Base-by-base conservation (phyloP, 805 yeast genomes). In the Ogataea nonfermentans region DNA sequence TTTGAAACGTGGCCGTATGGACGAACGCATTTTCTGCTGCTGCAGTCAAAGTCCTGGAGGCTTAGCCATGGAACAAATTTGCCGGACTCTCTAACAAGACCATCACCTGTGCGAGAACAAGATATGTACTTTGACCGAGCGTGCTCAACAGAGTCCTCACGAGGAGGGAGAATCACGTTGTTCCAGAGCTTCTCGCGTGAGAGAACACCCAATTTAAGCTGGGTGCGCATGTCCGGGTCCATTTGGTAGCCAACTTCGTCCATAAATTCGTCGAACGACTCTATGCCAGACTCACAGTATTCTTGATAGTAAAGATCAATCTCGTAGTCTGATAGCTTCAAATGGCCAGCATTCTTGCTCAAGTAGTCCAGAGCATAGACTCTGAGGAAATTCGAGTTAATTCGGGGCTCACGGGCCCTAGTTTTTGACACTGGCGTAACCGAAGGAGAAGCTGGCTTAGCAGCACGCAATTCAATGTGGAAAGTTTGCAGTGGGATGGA, bases 161-260 rank as follows among this genome's bases (percentile, higher is more conserved):
- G 61, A 16, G 83, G 81, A 4, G 73, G 70, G 23, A 79, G 53
- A 4, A 78, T 65, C 11, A 78, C 79, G 35, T 65, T 67, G 25
- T 66, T 63, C 81, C 81, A 77, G 32, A 78, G 56, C 51, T 74
- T 71, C 31, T 75, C 76, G 38, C 76, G 61, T 3, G 76, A 66
- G 12, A 66, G 40, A 7, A 65, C 53, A 1, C 74, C 73, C 15
- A 76, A 48, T 33, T 62, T 66, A 4, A 63, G 29, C 9, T 33
- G 37, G 5, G 30, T 32, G 10, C 44, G 37, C 22, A 38, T 44
- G n/a, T 44, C 39, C n/a, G 44, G 32, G 17, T 37, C 41, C 12
- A 33, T 15, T 11, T 34, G 38, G 8, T 49, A 46, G 23, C 43
- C 54, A 22, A 43, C 44, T 23, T 44, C 49, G 25, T 53, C 46